phyloP scores from a whole-genome alignment of 257 asterid species.

The Ehretia macrophylla region DNA sequence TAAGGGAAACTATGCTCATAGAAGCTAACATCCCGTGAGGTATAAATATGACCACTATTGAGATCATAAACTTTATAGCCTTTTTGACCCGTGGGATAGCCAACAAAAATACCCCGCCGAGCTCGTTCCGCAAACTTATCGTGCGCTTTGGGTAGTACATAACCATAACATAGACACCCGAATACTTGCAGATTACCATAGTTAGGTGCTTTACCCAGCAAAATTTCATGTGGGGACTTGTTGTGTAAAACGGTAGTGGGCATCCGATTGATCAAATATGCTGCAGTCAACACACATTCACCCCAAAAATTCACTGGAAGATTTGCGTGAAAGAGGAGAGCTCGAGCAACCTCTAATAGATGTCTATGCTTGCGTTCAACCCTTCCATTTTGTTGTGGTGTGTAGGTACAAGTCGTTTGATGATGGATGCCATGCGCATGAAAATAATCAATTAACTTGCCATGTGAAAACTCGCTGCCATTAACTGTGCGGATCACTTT shows the following conservation, averaged over 20 bases:
- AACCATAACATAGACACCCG: slow-evolving; percentile 1
- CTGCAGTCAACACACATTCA: slow-evolving; percentile 2
- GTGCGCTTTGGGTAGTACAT: neutral
- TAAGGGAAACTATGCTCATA: neutral
- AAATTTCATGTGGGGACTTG: neutral
- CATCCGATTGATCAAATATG: slow-evolving; percentile 3
- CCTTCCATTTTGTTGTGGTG: no score
- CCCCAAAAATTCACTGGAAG: no score
- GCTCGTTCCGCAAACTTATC: neutral
- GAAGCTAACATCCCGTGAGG: slow-evolving; percentile 4
- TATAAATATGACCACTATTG: neutral
- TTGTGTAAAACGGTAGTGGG: neutral
- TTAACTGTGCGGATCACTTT: no score
- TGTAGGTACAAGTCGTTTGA: no score
- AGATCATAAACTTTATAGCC: slow-evolving; percentile 1
- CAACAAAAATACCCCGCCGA: neutral
- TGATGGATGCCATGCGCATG: no score
- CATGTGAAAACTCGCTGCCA: no score
- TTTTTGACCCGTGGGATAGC: neutral
- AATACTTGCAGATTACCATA: neutral
- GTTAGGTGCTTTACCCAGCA: neutral
- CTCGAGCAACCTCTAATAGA: no score
- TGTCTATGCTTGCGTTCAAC: no score
- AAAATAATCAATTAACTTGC: no score
- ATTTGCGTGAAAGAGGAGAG: no score